A percentile compares a stretch with the other conserved stretches of the same genome.
Evolutionary conservation across 495 filamentous ascomycete species (phyloP).

Genomic region (Neurospora sp.): DNA sequence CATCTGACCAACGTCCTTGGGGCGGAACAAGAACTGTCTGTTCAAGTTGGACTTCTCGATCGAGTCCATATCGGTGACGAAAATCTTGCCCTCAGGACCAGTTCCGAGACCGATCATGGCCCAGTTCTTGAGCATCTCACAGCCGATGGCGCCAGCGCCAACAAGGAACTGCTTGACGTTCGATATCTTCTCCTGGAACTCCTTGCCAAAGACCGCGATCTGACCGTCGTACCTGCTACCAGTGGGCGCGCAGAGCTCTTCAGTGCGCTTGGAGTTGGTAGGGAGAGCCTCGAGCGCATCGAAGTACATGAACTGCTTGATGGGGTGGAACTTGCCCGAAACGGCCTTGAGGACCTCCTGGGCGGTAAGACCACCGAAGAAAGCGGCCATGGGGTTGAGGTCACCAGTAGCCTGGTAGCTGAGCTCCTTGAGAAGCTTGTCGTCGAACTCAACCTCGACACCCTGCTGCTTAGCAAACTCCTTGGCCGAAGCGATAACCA

Average conservation of each 20-base stretch:
- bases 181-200: constrained; percentile 86
- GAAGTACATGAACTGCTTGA: constrained; percentile 92
- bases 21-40: constrained; percentile 91
- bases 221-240: constrained; percentile 90
- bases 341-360: constrained; percentile 97
- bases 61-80: constrained; percentile 91
- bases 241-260: constrained; percentile 76
- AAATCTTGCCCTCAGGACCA: constrained; percentile 80
- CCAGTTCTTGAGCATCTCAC: constrained; percentile 99
- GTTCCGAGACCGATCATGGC: constrained; percentile 94
- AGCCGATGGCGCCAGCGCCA: constrained; percentile 94
- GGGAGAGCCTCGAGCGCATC: constrained; percentile 95
- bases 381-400: constrained; percentile 81
- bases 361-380: constrained; percentile 90
- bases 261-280: constrained; percentile 56
- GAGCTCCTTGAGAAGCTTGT: constrained; percentile 86
- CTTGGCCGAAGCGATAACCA: constrained; percentile 63
- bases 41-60: constrained; percentile 99
- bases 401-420: constrained; percentile 95
- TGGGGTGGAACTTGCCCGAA: constrained; percentile 92
- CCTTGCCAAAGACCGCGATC: constrained; percentile 88
- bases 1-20: constrained; percentile 87
- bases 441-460: constrained; percentile 66
- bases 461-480: constrained; percentile 62
- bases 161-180: constrained; percentile 90